Conservation (phyloP, 192 early-diverging fungal genomes). For the Coemansia sp. region DNA sequence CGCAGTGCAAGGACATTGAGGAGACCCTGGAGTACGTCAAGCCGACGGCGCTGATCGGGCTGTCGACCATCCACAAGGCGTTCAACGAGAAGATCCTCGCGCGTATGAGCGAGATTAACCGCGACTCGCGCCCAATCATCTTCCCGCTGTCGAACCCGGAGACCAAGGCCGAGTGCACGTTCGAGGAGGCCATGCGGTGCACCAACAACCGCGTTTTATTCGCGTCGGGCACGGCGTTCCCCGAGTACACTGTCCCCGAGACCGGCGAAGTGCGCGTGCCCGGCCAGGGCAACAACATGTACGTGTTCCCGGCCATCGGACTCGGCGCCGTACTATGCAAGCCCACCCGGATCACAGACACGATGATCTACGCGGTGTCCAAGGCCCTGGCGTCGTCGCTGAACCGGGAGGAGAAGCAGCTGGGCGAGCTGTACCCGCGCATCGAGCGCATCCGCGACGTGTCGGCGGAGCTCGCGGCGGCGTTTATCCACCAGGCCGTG, state of each 20-base stretch:
- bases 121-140: constrained; percentile 68
- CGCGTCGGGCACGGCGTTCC: constrained; percentile 95
- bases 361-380: constrained; percentile 79
- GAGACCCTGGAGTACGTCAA: constrained; percentile 83
- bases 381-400: constrained; percentile 75
- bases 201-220: constrained; percentile 90
- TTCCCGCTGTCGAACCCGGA: constrained; percentile 90
- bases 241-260: constrained; percentile 65
- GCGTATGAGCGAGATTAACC: constrained; percentile 73
- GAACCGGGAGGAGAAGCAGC: constrained; percentile 61
- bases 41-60: constrained; percentile 89
- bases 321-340: constrained; percentile 78
- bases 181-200: constrained; percentile 82
- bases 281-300: constrained; percentile 95
- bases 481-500: constrained; percentile 71
- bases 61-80: constrained; percentile 74
- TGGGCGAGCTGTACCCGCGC: constrained; percentile 80
- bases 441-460: constrained; percentile 85
- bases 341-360: constrained; percentile 68
- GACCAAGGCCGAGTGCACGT: constrained; percentile 93
- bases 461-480: constrained; percentile 75
- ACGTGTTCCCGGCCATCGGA: constrained; percentile 95
- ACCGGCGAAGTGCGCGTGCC: constrained; percentile 52
- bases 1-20: constrained; percentile 68
- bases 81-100: constrained; percentile 71